Evolutionary conservation across 2,329 filamentous ascomycete genomes (phyloP), one percentile per base, ranked within the genome.

Genomic region (Ophiocordyceps polyrhachis-furcata): DNA sequence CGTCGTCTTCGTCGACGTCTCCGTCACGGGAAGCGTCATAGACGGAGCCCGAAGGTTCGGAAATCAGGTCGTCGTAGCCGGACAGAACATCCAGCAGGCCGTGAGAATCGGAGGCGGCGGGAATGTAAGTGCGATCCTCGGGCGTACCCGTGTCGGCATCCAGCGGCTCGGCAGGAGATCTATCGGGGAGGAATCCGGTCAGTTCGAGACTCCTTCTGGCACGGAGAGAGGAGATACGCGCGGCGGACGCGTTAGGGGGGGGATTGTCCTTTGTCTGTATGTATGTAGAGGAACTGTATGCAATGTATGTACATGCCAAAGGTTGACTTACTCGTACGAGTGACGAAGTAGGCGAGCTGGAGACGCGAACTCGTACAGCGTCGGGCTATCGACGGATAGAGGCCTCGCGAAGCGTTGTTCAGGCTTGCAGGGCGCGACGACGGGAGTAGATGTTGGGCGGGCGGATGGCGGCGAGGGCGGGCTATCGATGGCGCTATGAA

Each of bases 381-480:
- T 77, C 48, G 74, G 74, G 55, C 74, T 78, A 57, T 79, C 74
- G 45, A 76, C 57, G 14, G 73, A 71, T 51, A 61, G 70, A 29
- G 70, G 68, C 48, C 74, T 66, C n/a, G 66, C 65, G 54, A 73
- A 74, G 43, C 73, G 61, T 49, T 68, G 65, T 42, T 70, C 69
- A n/a, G 72, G 69, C 49, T 64, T 64, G 40, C 65, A 35, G 25
- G 71, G 60, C 47, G 67, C 63, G 44, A 62, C 57, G 43, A 53
- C 60, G 35, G 60, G 58, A 11, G 54, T 53, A 14, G 44, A 20
- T 47, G 44, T 47, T 45, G 44, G 47, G 40, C 35, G 47, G 44
- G 38, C 46, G 42, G 43, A 41, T 41, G 41, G 48, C 43, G 44
- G 51, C 21, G 20, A 31, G 51, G 49, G 29, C 47, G 45, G 40